These are phyloP conservation scores for Calonectria fujianensis DNA, from an alignment of 2,329 filamentous ascomycete genomes.

Conservation along the genomic window DNA sequence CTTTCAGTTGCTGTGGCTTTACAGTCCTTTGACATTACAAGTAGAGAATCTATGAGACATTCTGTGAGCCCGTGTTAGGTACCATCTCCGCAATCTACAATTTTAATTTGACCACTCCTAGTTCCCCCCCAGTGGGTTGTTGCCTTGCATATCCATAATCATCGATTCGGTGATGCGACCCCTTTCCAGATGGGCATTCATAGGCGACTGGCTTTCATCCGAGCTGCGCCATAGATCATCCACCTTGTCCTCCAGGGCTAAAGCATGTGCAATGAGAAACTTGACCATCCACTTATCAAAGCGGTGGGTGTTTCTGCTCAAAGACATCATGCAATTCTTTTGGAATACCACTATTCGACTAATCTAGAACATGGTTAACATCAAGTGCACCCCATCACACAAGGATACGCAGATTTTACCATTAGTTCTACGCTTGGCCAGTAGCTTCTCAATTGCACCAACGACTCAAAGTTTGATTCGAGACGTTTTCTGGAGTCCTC, in stretches of 20 bases:
- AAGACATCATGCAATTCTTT: constrained; percentile 56
- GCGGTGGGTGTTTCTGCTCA: constrained; percentile 55
- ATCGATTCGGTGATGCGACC: constrained; percentile 48
- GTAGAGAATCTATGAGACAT: not conserved
- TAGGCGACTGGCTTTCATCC: not conserved
- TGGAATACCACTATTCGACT: constrained; percentile 59
- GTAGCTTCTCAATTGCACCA: constrained; percentile 57
- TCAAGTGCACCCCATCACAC: not conserved
- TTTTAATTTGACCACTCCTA: not conserved
- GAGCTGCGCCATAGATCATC: constrained; percentile 45
- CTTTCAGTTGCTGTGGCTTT: not conserved
- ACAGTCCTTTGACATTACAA: no score
- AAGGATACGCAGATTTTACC: constrained; percentile 44
- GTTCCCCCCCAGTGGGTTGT: not conserved
- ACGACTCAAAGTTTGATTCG: constrained; percentile 57
- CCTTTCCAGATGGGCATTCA: constrained; percentile 43
- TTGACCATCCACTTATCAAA: constrained; percentile 72
- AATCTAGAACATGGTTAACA: constrained; percentile 50
- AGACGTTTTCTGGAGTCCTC: constrained; percentile 51
- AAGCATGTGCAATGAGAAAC: constrained; percentile 59
- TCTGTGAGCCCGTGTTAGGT: not conserved
- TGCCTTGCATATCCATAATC: constrained; percentile 50
- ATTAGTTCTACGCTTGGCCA: constrained; percentile 61
- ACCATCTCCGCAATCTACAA: not conserved
- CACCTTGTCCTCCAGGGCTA: constrained; percentile 58